phyloP scores from a whole-genome alignment of 305 asterid species.

The Fraxinus angustifolia region DNA sequence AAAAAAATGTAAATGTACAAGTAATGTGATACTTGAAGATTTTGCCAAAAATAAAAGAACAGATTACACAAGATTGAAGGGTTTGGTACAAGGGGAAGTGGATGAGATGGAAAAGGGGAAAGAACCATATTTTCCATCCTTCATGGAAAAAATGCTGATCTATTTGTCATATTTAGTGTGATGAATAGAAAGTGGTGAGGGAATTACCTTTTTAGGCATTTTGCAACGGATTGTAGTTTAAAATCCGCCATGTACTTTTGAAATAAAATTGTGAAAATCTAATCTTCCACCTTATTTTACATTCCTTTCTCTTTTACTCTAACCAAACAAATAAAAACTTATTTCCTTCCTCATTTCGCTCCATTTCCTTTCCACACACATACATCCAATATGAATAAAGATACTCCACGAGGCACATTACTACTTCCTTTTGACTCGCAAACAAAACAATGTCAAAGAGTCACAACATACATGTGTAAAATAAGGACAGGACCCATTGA shows the following conservation, averaged over 20 bases:
- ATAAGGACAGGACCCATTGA: background rate
- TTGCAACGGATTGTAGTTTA: background rate
- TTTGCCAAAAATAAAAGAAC: background rate
- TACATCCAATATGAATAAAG: background rate
- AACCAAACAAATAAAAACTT: background rate
- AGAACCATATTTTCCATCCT: background rate
- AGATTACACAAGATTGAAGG: background rate
- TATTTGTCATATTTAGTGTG: background rate
- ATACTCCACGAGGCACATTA: background rate
- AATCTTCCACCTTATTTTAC: background rate
- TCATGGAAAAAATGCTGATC: background rate
- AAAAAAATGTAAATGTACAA: background rate
- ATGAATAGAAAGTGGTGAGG: background rate
- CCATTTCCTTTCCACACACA: background rate
- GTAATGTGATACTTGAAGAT: background rate
- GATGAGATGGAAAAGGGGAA: background rate
- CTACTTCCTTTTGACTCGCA: background rate
- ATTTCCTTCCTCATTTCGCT: background rate
- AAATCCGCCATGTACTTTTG: background rate
- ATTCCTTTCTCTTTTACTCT: background rate
- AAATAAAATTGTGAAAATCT: background rate
- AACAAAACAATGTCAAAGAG: background rate
- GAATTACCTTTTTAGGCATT: background rate
- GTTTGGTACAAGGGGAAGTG: background rate
- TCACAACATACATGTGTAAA: background rate